Evolutionary conservation across 495 filamentous ascomycete species (phyloP).

Genomic region (Cryomyces minteri): DNA sequence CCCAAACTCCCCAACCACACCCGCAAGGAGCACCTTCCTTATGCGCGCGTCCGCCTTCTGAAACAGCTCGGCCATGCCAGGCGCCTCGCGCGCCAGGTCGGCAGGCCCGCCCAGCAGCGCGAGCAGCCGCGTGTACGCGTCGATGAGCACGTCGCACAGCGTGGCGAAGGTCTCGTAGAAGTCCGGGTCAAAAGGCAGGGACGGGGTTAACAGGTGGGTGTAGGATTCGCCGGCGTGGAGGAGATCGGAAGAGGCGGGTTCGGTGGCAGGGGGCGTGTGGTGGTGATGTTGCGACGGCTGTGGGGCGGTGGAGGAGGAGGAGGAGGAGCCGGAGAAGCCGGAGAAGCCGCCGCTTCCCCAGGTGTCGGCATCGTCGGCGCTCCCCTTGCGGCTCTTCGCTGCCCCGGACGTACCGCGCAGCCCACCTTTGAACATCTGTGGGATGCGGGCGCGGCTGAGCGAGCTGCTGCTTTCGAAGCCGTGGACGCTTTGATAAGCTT

Average conservation of each 20-base stretch:
- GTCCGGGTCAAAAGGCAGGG: conserved; percentile 92
- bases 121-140: conserved; percentile 69
- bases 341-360: not conserved
- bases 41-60: conserved; percentile 74
- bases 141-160: conserved; percentile 86
- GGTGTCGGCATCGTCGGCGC: conserved; percentile 25
- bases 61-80: conserved; percentile 52
- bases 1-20: conserved; percentile 83
- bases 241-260: not conserved
- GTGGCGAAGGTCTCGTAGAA: conserved; percentile 97
- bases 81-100: conserved; percentile 9
- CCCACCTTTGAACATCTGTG: conserved; percentile 88
- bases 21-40: conserved; percentile 68
- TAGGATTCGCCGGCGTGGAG: conserved; percentile 54
- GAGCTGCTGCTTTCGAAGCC: conserved; percentile 52
- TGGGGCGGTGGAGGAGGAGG: not conserved
- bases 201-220: conserved; percentile 69
- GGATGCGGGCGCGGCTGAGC: conserved; percentile 58
- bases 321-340: not conserved
- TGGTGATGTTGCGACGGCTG: not conserved
- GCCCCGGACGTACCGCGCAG: conserved; percentile 39
- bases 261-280: conserved; percentile 7
- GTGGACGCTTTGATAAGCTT: conserved; percentile 75
- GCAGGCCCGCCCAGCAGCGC: conserved; percentile 29
- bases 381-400: conserved; percentile 53